Evolutionary conservation across 2,329 filamentous ascomycete genomes (phyloP).

Genomic region (Stagonosporopsis cucurbitacearum): DNA sequence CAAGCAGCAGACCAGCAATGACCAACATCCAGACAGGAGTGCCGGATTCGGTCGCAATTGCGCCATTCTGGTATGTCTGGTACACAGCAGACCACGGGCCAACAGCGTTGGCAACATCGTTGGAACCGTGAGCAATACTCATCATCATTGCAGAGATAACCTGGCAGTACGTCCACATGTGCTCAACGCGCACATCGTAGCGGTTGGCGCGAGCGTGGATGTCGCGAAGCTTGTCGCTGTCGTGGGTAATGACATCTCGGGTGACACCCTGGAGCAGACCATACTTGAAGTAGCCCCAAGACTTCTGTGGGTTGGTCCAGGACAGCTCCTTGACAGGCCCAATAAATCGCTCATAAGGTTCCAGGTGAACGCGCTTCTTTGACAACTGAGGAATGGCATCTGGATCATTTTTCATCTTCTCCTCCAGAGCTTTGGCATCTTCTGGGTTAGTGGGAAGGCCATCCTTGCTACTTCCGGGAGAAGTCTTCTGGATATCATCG

Average conservation of each 20-base stretch:
- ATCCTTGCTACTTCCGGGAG: constrained; percentile 12
- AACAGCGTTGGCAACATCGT: constrained; percentile 66
- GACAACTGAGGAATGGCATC: constrained; percentile 15
- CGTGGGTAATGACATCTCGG: constrained; percentile 51
- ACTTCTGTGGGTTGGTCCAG: constrained; percentile 38
- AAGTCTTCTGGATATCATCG: constrained; percentile 15
- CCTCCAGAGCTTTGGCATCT: constrained; percentile 23
- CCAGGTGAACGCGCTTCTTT: constrained; percentile 31
- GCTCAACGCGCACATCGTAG: constrained; percentile 57
- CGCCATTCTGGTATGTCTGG: constrained; percentile 63
- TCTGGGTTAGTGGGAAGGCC: constrained; percentile 17
- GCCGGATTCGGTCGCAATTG: constrained; percentile 53
- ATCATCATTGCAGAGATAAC: constrained; percentile 68
- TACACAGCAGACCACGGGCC: constrained; percentile 67
- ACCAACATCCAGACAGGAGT: constrained; percentile 68
- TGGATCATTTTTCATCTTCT: constrained; percentile 19
- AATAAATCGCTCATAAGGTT: constrained; percentile 45
- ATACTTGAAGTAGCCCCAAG: constrained; percentile 52
- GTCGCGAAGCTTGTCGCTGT: constrained; percentile 47
- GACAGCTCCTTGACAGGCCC: constrained; percentile 44
- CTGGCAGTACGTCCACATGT: constrained; percentile 55
- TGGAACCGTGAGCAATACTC: constrained; percentile 74
- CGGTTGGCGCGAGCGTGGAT: constrained; percentile 52
- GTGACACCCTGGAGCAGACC: constrained; percentile 53
- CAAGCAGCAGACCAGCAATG: constrained; percentile 60